Base-by-base conservation (phyloP, 2,329 filamentous ascomycete genomes). In the Apiospora hydei region DNA sequence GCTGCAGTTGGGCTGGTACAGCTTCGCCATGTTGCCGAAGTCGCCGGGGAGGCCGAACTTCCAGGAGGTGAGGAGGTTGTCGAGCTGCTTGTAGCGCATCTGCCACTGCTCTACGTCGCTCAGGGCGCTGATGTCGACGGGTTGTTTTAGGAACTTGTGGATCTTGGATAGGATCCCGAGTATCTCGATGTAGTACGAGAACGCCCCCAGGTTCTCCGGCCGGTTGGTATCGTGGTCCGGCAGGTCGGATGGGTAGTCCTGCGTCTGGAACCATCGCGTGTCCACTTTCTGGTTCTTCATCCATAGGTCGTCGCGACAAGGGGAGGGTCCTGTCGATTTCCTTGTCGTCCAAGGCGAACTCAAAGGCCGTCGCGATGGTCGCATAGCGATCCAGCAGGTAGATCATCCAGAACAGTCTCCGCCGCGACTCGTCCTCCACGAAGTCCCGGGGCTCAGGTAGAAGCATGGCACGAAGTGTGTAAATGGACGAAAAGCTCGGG, bases 31-130 rank as follows among this genome's bases (percentile, higher is more conserved):
- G 81, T 96, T 96, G 34, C 93, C 91, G 81, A 96, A 97, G 77
- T 97, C 94, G 57, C 88, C 88, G 0, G 95, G 95, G 11, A 98
- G 87, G 71, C 91, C 91, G 75, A 94, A 94, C 79, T 96, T 95
- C 94, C 95, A 98, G 0, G 90, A 87, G 4, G 92, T 92, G 26
- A 98, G 87, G 77, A 92, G 91, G 77, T 90, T 92, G 80, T 98
- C 94, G 7, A 98, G 89, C 79, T 94, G 92, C 76, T 94, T 93
- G 82, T 97, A 98, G 67, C 93, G 91, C 76, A 92, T 87, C 82
- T 98, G 94, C 95, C 95, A 98, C 79, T 92, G 88, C 80, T 97
- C 94, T 7, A 98, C 95, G 77, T 98, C 95, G 7, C 91, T 90
- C 13, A 95, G 84, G 10, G 93, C 93, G 67, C 93, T 92, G 73